These are phyloP conservation scores for Trichoderma sp. DNA, from an alignment of 2,329 filamentous ascomycete genomes.

Conservation along the genomic window DNA sequence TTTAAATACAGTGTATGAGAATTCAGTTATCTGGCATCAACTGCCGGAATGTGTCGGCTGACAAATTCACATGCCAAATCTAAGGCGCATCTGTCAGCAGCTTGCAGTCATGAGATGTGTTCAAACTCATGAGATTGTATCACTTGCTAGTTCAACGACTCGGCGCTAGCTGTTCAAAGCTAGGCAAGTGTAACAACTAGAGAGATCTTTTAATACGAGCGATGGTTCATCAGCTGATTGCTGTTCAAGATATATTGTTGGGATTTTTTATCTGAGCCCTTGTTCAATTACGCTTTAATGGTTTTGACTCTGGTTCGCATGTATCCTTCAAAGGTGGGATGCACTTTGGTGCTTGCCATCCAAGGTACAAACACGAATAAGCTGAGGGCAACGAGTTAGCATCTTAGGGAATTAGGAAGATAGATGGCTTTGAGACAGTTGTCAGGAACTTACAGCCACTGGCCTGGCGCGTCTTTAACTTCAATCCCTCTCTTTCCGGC, in stretches of 20 bases:
- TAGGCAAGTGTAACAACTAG: neutral
- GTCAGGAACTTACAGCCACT: neutral
- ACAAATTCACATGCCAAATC: slow-evolving; percentile 15
- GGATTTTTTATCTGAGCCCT: too few species aligned
- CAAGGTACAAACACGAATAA: neutral
- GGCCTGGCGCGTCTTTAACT: neutral
- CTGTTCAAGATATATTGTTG: neutral
- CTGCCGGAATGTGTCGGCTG: neutral
- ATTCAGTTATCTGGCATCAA: neutral
- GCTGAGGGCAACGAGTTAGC: neutral
- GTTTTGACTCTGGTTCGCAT: neutral
- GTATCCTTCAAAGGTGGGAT: neutral
- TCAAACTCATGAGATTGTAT: neutral
- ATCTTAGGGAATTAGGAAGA: neutral
- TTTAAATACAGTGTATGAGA: neutral
- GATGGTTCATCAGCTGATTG: neutral
- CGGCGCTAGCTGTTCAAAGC: neutral
- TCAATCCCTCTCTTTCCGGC: neutral
- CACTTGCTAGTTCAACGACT: neutral
- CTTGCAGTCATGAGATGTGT: neutral
- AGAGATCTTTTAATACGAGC: neutral
- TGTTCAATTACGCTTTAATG: neutral
- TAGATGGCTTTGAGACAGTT: neutral
- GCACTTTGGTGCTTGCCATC: neutral
- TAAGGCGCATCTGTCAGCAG: neutral